A percentile compares a stretch with the other conserved stretches of the same genome.
phyloP scores from a whole-genome alignment of 257 asterid species.

The Parsonsia alboflavescens region DNA sequence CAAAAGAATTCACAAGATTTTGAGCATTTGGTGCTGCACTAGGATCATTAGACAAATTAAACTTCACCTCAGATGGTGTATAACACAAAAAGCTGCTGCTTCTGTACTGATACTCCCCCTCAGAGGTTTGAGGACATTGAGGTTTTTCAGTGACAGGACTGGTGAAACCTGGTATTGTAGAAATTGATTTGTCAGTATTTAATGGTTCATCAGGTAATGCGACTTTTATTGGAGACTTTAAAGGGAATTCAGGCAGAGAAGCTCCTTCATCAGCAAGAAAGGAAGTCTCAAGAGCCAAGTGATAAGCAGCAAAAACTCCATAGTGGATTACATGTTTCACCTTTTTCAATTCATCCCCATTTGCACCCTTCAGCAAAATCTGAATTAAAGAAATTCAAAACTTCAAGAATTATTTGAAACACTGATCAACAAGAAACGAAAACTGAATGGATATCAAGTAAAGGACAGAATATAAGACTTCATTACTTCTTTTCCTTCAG shows the following conservation, averaged over 20 bases:
- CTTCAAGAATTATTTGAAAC: background rate
- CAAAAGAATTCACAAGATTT: slow-evolving; percentile 24
- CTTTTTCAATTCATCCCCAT: slow-evolving; percentile 70
- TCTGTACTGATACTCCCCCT: slow-evolving; percentile 24
- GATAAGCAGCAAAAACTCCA: slow-evolving; percentile 80
- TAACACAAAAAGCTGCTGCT: slow-evolving; percentile 26
- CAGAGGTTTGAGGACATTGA: slow-evolving; percentile 16
- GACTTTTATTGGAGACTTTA: slow-evolving; percentile 59
- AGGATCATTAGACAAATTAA: slow-evolving; percentile 19
- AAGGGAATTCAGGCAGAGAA: slow-evolving; percentile 59
- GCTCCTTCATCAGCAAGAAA: slow-evolving; percentile 89
- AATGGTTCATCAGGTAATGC: slow-evolving; percentile 57
- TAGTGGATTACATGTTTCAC: slow-evolving; percentile 60
- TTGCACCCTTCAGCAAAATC: slow-evolving; percentile 80
- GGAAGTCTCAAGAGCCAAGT: slow-evolving; percentile 71
- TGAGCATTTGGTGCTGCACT: slow-evolving; percentile 17
- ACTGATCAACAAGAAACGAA: background rate
- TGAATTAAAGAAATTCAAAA: slow-evolving; percentile 28
- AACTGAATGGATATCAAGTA: background rate
- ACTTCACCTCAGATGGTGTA: slow-evolving; percentile 23
- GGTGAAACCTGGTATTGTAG: slow-evolving; percentile 42
- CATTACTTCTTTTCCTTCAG: background rate
- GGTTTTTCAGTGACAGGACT: slow-evolving; percentile 29
- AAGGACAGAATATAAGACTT: background rate
- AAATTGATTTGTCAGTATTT: slow-evolving; percentile 50